phyloP scores from a whole-genome alignment of 2,329 filamentous ascomycete genomes.

The Fusarium camptoceras region DNA sequence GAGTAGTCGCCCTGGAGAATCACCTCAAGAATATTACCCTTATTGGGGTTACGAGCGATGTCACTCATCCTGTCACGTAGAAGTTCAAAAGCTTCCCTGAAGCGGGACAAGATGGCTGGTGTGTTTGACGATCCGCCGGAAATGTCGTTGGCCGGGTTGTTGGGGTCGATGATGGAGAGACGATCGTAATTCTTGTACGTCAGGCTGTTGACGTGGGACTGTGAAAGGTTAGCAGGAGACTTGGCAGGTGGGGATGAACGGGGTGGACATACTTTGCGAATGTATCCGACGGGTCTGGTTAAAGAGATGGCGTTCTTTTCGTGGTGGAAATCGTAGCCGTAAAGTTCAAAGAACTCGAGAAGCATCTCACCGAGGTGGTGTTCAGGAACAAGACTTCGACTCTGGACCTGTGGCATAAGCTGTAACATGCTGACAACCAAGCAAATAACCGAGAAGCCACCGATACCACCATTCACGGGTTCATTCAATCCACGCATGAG shows the following conservation, averaged over 20 bases:
- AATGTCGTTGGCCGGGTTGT: constrained; percentile 87
- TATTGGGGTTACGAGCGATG: constrained; percentile 53
- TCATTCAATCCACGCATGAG: constrained; percentile 92
- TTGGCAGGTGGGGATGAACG: fast-evolving
- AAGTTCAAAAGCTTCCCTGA: constrained; percentile 70
- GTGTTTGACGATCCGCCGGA: constrained; percentile 85
- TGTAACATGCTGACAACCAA: constrained; percentile 91
- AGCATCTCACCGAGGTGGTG: constrained; percentile 83
- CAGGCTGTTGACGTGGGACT: constrained; percentile 60
- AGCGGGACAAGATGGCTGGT: constrained; percentile 73
- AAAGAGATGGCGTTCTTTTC: constrained; percentile 78
- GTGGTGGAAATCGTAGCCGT: constrained; percentile 84
- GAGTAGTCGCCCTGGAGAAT: constrained; percentile 84
- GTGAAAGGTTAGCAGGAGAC: constrained; percentile 1
- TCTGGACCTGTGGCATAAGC: constrained; percentile 77
- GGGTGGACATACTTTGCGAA: constrained; percentile 74
- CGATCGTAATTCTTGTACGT: constrained; percentile 72
- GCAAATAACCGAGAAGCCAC: constrained; percentile 94
- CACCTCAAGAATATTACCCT: constrained; percentile 69
- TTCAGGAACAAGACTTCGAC: constrained; percentile 66
- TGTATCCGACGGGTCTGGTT: constrained; percentile 74
- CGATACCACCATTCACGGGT: constrained; percentile 89
- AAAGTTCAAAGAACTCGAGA: constrained; percentile 89
- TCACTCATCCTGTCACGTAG: constrained; percentile 70
- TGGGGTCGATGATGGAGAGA: constrained; percentile 92